Evolutionary conservation across 129 eudicot genomes (phyloP).

Genomic region (Flaveria brownii): DNA sequence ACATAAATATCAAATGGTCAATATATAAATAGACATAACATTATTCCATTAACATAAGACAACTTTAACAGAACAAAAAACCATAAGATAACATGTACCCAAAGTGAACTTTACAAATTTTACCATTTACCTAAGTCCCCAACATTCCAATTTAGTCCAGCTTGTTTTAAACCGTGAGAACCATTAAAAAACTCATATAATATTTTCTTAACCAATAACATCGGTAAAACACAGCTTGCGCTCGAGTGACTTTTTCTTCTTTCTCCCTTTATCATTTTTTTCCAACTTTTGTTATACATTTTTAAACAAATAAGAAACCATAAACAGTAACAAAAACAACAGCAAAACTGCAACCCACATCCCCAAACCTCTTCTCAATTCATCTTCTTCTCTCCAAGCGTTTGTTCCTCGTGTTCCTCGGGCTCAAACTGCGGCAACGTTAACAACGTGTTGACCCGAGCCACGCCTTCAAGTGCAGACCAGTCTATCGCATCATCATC

Average conservation of each 20-base stretch:
- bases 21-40: not conserved
- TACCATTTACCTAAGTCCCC: conserved; percentile 42
- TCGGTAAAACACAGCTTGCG: too few relatives aligned
- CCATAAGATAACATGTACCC: not conserved
- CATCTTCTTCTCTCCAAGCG: conserved; percentile 21
- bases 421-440: conserved; percentile 64
- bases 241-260: conserved; percentile 11
- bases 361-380: conserved; percentile 21
- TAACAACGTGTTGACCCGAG: conserved; percentile 73
- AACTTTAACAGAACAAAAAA: not conserved
- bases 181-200: too few relatives aligned
- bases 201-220: too few relatives aligned
- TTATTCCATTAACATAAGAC: not conserved
- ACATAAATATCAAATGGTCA: not conserved
- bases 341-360: conserved; percentile 7
- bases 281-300: not conserved
- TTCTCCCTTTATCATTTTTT: not conserved
- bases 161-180: too few relatives aligned
- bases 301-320: conserved; percentile 20
- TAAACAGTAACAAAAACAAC: conserved; percentile 12
- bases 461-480: conserved; percentile 85
- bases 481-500: conserved; percentile 51
- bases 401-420: conserved; percentile 42
- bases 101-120: conserved; percentile 14
- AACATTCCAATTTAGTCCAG: conserved; percentile 72